phyloP scores from a whole-genome alignment of 2,329 filamentous ascomycete species.

The Incumbomyces lentus region DNA sequence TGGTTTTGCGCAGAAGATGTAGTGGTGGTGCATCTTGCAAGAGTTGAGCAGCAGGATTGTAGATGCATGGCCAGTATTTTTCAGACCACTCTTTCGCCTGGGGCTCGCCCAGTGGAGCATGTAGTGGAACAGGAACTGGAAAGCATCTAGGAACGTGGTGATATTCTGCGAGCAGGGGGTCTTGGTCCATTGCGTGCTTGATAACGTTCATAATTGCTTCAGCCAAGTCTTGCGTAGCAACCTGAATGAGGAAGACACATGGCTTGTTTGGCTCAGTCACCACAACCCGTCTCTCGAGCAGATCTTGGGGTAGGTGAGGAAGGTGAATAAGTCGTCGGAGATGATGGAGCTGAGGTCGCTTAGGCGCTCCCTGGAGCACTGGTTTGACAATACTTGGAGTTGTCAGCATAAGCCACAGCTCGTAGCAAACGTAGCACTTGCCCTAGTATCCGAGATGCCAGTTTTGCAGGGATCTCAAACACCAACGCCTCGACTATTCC shows the following conservation, averaged over 20 bases:
- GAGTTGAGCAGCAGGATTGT: constrained; percentile 36
- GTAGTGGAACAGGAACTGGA: constrained; percentile 29
- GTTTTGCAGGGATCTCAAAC: constrained; percentile 34
- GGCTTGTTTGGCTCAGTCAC: constrained; percentile 3
- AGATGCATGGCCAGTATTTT: constrained; percentile 34
- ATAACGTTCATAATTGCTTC: constrained; percentile 4
- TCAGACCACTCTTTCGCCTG: constrained; percentile 35
- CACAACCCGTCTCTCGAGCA: constrained; percentile 14
- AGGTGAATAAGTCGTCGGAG: constrained; percentile 18
- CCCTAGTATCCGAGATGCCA: constrained; percentile 35
- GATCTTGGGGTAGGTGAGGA: constrained; percentile 17
- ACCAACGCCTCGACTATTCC: constrained; percentile 32
- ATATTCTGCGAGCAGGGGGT: constrained; percentile 27
- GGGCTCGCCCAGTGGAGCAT: constrained; percentile 29
- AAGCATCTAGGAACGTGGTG: constrained; percentile 23
- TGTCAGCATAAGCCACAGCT: not conserved
- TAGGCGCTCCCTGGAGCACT: constrained; percentile 26
- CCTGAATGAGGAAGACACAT: constrained; percentile 6
- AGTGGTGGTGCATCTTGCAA: constrained; percentile 33
- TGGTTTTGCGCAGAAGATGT: constrained; percentile 27
- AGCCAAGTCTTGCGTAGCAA: constrained; percentile 6
- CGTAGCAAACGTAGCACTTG: constrained; percentile 17
- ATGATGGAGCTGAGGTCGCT: constrained; percentile 9
- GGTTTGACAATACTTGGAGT: constrained; percentile 17
- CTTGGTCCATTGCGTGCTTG: constrained; percentile 1